Base-by-base conservation (phyloP, 78 protist genomes). In the Abeoforma whisleri region DNA sequence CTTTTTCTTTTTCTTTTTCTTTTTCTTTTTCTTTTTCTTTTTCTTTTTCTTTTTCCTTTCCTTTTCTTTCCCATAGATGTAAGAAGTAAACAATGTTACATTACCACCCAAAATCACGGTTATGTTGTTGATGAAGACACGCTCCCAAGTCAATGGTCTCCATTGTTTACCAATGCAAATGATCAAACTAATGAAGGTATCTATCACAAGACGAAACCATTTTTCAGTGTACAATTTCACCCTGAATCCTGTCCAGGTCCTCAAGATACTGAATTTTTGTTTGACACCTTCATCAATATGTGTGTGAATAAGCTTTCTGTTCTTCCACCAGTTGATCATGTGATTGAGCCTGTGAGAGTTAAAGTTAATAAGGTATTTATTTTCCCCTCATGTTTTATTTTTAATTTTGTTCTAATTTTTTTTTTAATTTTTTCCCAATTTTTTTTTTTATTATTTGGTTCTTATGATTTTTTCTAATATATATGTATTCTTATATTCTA, bases 171-270 rank as follows among this genome's bases (percentile, higher is more conserved):
- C 88, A 97, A 97, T 79, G 97, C 95, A n/a, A 97, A 97, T 88
- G 99, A 97, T 90, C 1, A 35, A n/a, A 88, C 96, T 34, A 94
- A 94, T 88, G 99, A 97, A 88, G 99, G 98, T 34, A 85, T 97
- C 82, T 39, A 70, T 35, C 96, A 94, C 88, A 38, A n/a, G 1
- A 40, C 87, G 36, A 80, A 86, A 87, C 98, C 98, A 28, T 92
- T 89, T 88, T 96, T 94, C 89, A 39, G 80, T 68, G 97, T 93
- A 32, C 98, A 97, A 92, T 97, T 97, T 90, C 99, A 97, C 91
- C 99, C 99, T 25, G 99, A 97, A 91, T 95, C 96, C 28, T 16
- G 76, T 22, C 95, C 94, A 5, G 99, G 98, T 35, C 99, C 99
- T 31, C 81, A 80, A 36, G 99, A 97, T 89, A 93, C 98, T 23